phyloP scores from a whole-genome alignment of 306 rosid genomes.

The Amphicarpaea edgeworthii region DNA sequence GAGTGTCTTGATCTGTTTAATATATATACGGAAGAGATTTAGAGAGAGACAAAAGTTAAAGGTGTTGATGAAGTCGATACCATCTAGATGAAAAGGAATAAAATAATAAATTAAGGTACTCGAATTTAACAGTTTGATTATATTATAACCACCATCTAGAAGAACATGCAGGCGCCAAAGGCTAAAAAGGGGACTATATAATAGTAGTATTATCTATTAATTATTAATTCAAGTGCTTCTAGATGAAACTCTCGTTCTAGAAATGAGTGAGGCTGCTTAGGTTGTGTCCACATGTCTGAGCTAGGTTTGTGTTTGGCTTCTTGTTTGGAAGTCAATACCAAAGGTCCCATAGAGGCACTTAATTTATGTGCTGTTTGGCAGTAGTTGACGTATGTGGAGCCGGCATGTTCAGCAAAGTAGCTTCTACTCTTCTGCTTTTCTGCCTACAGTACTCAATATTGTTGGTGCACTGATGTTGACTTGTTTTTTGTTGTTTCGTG shows the following conservation, averaged over 20 bases:
- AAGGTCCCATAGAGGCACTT: slow-evolving; percentile 2
- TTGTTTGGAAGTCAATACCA: slow-evolving; percentile 16
- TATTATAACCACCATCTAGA: slow-evolving; percentile 61
- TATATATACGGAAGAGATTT: slow-evolving; percentile 38
- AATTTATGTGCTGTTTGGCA: slow-evolving; percentile 19
- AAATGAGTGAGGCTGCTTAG: slow-evolving; percentile 39
- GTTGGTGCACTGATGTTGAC: slow-evolving; percentile 28
- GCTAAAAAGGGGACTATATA: background rate
- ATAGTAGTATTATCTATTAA: too few relatives aligned
- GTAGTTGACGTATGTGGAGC: slow-evolving; percentile 39
- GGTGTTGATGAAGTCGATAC: slow-evolving; percentile 38
- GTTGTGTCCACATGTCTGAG: slow-evolving; percentile 49
- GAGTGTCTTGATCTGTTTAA: slow-evolving; percentile 30
- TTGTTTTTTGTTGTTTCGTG: slow-evolving; percentile 46
- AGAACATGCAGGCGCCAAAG: slow-evolving; percentile 57
- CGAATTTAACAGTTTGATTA: background rate
- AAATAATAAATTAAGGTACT: slow-evolving; percentile 8
- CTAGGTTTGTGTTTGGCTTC: slow-evolving; percentile 42
- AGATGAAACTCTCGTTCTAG: slow-evolving; percentile 27
- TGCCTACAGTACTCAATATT: background rate
- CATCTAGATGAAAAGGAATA: slow-evolving; percentile 65
- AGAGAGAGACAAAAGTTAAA: background rate
- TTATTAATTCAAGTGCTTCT: slow-evolving; percentile 13
- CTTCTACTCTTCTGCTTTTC: slow-evolving; percentile 8
- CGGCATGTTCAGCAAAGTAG: slow-evolving; percentile 34